A percentile compares a stretch with the other conserved stretches of the same genome.
Evolutionary conservation across 1,284 basidiomycete genomes (phyloP).

Genomic region (Rhodotorula sp.): DNA sequence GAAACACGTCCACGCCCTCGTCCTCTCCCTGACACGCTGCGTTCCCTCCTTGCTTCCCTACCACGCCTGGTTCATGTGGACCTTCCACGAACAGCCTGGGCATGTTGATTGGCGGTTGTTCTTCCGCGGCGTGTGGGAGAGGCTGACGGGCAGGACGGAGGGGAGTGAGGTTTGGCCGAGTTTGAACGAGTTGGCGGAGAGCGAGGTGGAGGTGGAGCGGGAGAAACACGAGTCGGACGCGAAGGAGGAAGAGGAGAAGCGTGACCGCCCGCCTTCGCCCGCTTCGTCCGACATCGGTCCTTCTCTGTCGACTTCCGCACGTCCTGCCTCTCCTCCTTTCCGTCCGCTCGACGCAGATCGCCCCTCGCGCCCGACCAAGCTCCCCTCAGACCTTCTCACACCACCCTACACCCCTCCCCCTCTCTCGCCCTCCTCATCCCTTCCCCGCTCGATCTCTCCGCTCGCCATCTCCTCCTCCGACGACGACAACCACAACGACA

Average conservation of each 20-base stretch:
- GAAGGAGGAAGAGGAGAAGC: not conserved
- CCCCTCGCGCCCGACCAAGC: not conserved
- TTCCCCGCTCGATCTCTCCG: not conserved
- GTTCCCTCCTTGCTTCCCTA: conserved; percentile 39
- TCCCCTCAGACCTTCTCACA: conserved; percentile 6
- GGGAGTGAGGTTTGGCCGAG: not conserved
- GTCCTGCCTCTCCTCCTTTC: not conserved
- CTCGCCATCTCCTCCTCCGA: not conserved
- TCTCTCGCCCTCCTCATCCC: not conserved
- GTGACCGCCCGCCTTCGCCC: not conserved
- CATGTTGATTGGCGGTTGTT: conserved; percentile 9
- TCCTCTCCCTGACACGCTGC: conserved; percentile 22
- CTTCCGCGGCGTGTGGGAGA: not conserved
- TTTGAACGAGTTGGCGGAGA: not conserved
- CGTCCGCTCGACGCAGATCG: not conserved
- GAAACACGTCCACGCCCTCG: conserved; percentile 31
- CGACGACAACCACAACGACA: too few species aligned
- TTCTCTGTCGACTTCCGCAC: not conserved
- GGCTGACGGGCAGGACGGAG: not conserved
- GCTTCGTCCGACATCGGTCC: not conserved
- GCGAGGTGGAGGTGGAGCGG: not conserved
- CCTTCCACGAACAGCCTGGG: conserved; percentile 34
- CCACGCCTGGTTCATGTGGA: conserved; percentile 40
- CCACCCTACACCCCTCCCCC: conserved; percentile 15
- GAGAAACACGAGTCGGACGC: too few species aligned